Conservation (phyloP, 371 early-diverging fungal species). For the Mucor racemosus region DNA sequence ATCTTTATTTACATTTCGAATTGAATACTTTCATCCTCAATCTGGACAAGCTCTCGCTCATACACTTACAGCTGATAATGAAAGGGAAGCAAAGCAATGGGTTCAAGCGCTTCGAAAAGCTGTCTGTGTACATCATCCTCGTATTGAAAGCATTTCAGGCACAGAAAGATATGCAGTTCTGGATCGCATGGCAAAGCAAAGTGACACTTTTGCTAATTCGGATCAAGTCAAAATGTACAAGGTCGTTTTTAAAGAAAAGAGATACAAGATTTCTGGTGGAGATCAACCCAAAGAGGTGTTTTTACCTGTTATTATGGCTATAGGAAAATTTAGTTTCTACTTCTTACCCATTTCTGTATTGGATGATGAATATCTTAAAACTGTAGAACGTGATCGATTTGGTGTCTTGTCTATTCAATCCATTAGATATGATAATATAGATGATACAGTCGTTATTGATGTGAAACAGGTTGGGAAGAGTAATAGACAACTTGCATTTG, state of each 20-base stretch:
- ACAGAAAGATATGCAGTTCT: constrained; percentile 30
- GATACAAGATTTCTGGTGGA: constrained; percentile 17
- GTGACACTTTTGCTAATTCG: constrained; percentile 26
- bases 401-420: constrained; percentile 40
- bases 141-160: constrained; percentile 19
- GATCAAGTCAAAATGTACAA: constrained; percentile 41
- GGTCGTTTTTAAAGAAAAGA: constrained; percentile 43
- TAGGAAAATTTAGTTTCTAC: constrained; percentile 51
- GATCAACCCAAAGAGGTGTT: constrained; percentile 35
- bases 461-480: constrained; percentile 32
- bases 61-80: constrained; percentile 22
- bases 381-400: constrained; percentile 44
- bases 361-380: constrained; percentile 35
- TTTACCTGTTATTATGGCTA: constrained; percentile 36
- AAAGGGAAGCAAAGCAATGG: constrained; percentile 37
- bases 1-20: constrained; percentile 24
- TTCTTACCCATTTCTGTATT: constrained; percentile 29
- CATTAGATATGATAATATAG: constrained; percentile 32
- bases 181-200: constrained; percentile 42
- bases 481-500: constrained; percentile 33
- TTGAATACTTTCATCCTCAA: constrained; percentile 40
- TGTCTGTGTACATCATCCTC: constrained; percentile 25
- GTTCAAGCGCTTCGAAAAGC: constrained; percentile 32
- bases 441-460: constrained; percentile 42
- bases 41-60: constrained; percentile 27